Evolutionary conservation across 2,329 filamentous ascomycete genomes (phyloP), one percentile per base, ranked within the genome.

Genomic region (Trichoderma sp.): DNA sequence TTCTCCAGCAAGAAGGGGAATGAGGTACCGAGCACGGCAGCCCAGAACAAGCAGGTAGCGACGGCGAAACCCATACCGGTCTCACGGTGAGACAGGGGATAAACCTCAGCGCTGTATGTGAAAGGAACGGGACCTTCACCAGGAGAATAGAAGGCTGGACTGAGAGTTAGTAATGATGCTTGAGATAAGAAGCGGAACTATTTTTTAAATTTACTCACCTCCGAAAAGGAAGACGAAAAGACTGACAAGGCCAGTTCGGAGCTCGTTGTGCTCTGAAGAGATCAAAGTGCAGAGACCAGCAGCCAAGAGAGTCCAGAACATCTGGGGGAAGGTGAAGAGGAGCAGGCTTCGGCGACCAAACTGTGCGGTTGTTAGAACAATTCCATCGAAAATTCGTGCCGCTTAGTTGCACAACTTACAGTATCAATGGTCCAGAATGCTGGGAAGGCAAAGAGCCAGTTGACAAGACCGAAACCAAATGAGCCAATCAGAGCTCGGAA

Each of bases 371-470:
- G 50, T 74, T 66, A 74, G 68, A 27, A 2, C 25, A 13, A 48
- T 59, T 4, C 9, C 7, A 57, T 1, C 4, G 2, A 6, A 4
- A 7, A 32, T 15, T 10, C 4, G 27, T 5, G 9, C 29, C 4
- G 25, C 35, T 29, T 9, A 25, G 22, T 34, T 22, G 32, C 8
- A n/a, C 12, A 25, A 56, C 73, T 67, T 70, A 74, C 73, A 17
- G 87, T 90, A 72, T 90, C 89, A 63, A 90, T 90, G 2, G 88
- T 89, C 81, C 84, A 89, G 68, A 90, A 80, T 2, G 89, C 88
- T 0, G 88, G 88, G 77, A 86, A 88, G n/a, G 88, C 87, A 69
- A 90, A 90, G 19, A 89, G 64, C 75, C 89, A 90, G 72, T 89
- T 89, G 70, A 89, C 81, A 22, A 89, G 75, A 48, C 83, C 82